Evolutionary conservation across 768 basidiomycete genomes (phyloP), one percentile per base, ranked within the genome.

Genomic region (Kwoniella sp.): DNA sequence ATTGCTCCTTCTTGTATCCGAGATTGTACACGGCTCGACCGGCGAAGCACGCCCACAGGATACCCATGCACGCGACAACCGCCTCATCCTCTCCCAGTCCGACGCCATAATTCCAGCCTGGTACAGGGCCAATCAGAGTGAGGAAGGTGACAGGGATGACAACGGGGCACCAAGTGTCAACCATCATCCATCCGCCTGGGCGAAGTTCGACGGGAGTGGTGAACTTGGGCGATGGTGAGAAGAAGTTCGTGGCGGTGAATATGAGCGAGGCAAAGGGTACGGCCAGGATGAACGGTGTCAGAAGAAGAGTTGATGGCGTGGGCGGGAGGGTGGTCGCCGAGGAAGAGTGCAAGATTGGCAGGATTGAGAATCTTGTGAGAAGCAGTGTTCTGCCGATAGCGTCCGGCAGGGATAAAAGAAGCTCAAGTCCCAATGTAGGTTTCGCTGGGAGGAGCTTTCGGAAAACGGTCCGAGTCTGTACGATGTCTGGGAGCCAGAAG

Each of bases 141-240:
- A 92, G 88, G 75, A 91, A 93, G 11, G 93, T 76, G 0, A 84
- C 89, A 12, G 91, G 92, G 71, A 88, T 82, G 70, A 88, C 81
- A 7, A 91, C 88, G 9, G 93, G 91, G 79, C 86, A 86, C 92
- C 93, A 95, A 30, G 93, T 79, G 76, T 95, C 93, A 0, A 87
- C 85, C 25, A 87, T 86, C 48, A 87, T 89, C 93, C 93, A 95
- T 13, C 93, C 93, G 63, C 89, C 89, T 0, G 90, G 85, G 58
- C 84, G 84, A 8, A 96, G 84, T 77, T 94, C 93, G 0, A 88
- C 84, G 1, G 93, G 93, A 0, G 91, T 92, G 34, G 87, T 83
- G 23, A 93, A 79, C 4, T 85, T 74, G 64, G 91, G 83, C 0
- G 88, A 83, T 4, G 87, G 87, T 0, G 92, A 90, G 65, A 88